Evolutionary conservation across 2,329 filamentous ascomycete species (phyloP), one percentile per base, ranked within the genome.

Genomic region (Scopulariopsis brevicaulis): DNA sequence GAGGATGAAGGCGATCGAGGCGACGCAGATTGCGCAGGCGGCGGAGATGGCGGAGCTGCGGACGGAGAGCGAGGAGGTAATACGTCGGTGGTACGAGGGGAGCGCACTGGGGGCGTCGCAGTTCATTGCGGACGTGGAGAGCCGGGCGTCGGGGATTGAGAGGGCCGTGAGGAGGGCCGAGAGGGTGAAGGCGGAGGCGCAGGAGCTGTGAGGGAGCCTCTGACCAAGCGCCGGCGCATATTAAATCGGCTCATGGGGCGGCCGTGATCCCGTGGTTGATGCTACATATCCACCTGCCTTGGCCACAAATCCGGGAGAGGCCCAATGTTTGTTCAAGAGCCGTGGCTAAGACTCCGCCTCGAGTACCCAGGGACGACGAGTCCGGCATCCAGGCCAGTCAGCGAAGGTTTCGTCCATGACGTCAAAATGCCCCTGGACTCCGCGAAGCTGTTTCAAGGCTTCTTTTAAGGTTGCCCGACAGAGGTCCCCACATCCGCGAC

Each of bases 61-160:
- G 67, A 79, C 72, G 61, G 79, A 78, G 62, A 92, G 80, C 72
- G 88, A 84, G 69, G 69, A 69, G 61, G 73, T 81, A 25, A 71
- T 90, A 60, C 79, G 85, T 62, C 71, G 76, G 40, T 95, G 90
- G 86, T 91, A 93, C 70, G 85, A 91, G 68, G 74, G 82, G 25
- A 82, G 84, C 3, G 77, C 94, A 51, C 73, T 96, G 54, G 79
- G 80, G 12, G 83, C 82, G 63, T 86, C 86, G 0, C 81, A 84
- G 63, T 80, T 81, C 59, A 85, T 90, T 73, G 86, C 86, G 24
- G 83, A 86, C 56, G 83, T 86, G 66, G 87, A 95, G 70, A 78
- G 81, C 37, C 77, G 87, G 55, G 70, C 92, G 14, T 80, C 82
- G 69, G 74, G 77, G 60, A 79, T 83, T 8, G 89, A 94, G 71